phyloP scores from a whole-genome alignment of 176 grass and related monocot genomes.

The Cenchrus americanus region DNA sequence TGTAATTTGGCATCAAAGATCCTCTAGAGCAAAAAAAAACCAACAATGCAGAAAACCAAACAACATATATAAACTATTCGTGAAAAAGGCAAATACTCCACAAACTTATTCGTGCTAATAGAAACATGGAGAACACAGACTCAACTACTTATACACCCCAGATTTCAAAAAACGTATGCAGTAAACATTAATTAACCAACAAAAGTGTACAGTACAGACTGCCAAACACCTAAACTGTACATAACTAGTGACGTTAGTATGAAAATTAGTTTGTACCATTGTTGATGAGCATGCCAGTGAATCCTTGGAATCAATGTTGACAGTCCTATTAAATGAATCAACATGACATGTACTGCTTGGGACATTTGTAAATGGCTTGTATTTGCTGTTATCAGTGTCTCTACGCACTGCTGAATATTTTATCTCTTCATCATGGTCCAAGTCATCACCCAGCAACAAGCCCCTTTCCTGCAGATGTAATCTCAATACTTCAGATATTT shows the following conservation, averaged over 20 bases:
- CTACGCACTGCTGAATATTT: conserved; percentile 90
- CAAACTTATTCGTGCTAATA: conserved; percentile 12
- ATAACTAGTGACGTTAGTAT: not conserved
- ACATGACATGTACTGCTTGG: conserved; percentile 18
- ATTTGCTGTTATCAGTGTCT: conserved; percentile 59
- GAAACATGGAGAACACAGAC: not conserved
- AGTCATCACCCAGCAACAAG: conserved; percentile 65
- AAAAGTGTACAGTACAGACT: not conserved
- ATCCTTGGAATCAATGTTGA: conserved; percentile 39
- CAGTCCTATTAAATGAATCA: conserved; percentile 35
- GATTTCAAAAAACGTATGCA: not conserved
- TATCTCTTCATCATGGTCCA: conserved; percentile 90
- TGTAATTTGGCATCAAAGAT: not conserved
- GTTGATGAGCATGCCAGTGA: conserved; percentile 23
- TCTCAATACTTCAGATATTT: conserved; percentile 29
- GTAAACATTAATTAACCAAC: not conserved
- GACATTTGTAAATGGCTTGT: conserved; percentile 34
- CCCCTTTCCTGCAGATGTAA: conserved; percentile 81
- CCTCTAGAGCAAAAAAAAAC: conserved; percentile 1
- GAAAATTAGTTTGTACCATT: conserved; percentile 33
- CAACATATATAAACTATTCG: not conserved
- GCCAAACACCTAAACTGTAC: not conserved
- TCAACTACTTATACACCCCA: not conserved
- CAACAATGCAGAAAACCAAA: not conserved
- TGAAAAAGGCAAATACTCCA: not conserved